phyloP scores from a whole-genome alignment of 23 red algal species.

The Agarophyton chilense region DNA sequence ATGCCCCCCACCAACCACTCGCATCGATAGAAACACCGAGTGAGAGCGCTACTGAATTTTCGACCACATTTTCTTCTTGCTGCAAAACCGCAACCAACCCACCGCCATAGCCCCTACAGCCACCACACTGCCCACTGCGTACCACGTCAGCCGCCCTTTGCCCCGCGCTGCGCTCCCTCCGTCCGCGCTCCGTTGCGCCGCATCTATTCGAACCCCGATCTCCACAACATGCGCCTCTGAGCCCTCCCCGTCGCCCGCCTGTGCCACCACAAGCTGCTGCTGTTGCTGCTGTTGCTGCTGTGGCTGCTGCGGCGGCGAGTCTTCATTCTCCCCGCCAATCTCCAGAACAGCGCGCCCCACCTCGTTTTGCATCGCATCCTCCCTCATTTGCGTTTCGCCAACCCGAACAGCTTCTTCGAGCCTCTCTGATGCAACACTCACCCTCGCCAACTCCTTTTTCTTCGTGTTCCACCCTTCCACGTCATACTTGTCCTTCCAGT shows the following conservation, averaged over 20 bases:
- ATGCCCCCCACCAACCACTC: background rate
- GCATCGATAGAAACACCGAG: too few relatives aligned
- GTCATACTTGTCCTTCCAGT: conserved; percentile 86
- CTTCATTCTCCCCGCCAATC: too few relatives aligned
- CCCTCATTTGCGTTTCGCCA: background rate
- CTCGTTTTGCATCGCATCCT: background rate
- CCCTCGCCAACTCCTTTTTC: background rate
- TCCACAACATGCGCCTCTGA: too few relatives aligned
- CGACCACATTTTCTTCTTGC: background rate
- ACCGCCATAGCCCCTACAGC: background rate
- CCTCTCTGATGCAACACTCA: background rate
- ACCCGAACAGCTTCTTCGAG: too few relatives aligned
- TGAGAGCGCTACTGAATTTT: background rate
- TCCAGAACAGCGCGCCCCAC: too few relatives aligned
- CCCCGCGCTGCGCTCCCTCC: too few relatives aligned
- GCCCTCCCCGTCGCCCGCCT: too few relatives aligned
- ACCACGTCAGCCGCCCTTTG: background rate
- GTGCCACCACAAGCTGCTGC: too few relatives aligned
- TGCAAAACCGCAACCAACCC: background rate
- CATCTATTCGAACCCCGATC: too few relatives aligned
- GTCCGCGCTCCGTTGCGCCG: background rate
- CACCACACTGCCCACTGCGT: background rate
- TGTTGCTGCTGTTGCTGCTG: too few relatives aligned
- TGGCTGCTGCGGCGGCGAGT: too few relatives aligned
- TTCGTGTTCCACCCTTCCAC: conserved; percentile 66